A percentile compares a stretch with the other conserved stretches of the same genome.
phyloP scores from a whole-genome alignment of 2,329 filamentous ascomycete species.

The Teratosphaeria gauchensis region DNA sequence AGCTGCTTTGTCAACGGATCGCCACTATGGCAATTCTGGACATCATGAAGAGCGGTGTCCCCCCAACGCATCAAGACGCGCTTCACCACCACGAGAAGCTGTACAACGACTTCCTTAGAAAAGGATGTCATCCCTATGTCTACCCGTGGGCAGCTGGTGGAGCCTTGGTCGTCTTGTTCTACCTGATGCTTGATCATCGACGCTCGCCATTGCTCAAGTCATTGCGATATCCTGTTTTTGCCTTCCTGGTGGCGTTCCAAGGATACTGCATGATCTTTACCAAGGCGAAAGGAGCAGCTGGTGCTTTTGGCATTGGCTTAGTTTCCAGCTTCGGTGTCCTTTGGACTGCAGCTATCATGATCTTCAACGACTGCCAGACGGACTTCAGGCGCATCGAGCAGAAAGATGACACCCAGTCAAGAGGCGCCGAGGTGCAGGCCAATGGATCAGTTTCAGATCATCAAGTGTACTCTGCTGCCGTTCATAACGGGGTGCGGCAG shows the following conservation, averaged over 20 bases:
- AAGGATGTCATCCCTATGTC: slow-evolving; percentile 33
- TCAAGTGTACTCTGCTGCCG: background rate
- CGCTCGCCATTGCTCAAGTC: slow-evolving; percentile 29
- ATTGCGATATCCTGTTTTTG: slow-evolving; percentile 38
- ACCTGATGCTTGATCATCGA: slow-evolving; percentile 43
- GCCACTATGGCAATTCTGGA: background rate
- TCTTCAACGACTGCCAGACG: slow-evolving; percentile 46
- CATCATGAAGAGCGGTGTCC: background rate
- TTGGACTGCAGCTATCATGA: slow-evolving; percentile 43
- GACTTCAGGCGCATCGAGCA: slow-evolving; percentile 48
- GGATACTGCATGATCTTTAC: slow-evolving; percentile 35
- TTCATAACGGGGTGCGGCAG: background rate
- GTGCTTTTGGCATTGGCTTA: slow-evolving; percentile 47
- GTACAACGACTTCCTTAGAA: slow-evolving; percentile 30
- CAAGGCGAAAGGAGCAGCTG: slow-evolving; percentile 40
- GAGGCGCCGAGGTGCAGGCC: background rate
- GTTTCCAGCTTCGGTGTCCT: slow-evolving; percentile 45
- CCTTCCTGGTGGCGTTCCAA: slow-evolving; percentile 33
- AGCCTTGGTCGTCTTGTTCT: slow-evolving; percentile 34
- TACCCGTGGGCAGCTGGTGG: slow-evolving; percentile 36
- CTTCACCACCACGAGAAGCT: slow-evolving; percentile 27
- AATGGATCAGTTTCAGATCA: background rate
- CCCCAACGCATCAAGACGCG: slow-evolving; percentile 18
- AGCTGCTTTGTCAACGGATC: background rate
- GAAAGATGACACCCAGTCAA: background rate